These are phyloP conservation scores for Chaetomium globosum DNA, from an alignment of 2,329 filamentous ascomycete genomes.

Conservation along the genomic window DNA sequence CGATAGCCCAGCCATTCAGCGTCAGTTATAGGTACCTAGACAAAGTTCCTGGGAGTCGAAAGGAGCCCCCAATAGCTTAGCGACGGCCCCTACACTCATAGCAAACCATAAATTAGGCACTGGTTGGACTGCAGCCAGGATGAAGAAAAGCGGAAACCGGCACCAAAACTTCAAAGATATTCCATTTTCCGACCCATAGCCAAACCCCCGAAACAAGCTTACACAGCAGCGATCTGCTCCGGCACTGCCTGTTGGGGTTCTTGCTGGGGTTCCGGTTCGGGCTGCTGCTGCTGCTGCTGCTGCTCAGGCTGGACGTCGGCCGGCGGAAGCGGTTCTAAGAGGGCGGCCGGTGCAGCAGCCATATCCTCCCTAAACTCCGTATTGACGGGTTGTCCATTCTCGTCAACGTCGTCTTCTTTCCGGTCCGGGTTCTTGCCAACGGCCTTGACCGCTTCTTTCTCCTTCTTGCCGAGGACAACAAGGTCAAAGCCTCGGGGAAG, in stretches of 20 bases:
- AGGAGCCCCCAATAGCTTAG: not conserved
- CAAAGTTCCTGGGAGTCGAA: not conserved
- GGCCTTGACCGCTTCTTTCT: conserved; percentile 46
- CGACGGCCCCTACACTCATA: not conserved
- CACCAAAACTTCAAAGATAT: not conserved
- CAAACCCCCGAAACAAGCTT: not conserved
- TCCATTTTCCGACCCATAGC: not conserved
- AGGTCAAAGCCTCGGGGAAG: conserved; percentile 55
- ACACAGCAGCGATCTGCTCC: conserved; percentile 10
- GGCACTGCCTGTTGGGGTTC: not conserved
- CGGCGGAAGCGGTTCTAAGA: conserved; percentile 1
- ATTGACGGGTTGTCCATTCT: conserved; percentile 45
- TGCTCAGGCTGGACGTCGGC: conserved; percentile 12
- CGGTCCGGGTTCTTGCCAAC: conserved; percentile 55
- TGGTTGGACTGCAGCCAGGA: not conserved
- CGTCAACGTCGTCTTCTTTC: conserved; percentile 51
- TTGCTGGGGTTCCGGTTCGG: conserved; percentile 7
- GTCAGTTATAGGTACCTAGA: not conserved
- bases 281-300: not conserved
- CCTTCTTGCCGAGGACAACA: conserved; percentile 55
- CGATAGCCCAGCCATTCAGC: not conserved
- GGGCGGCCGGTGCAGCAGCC: not conserved
- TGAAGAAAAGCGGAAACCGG: not conserved
- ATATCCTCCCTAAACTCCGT: conserved; percentile 36
- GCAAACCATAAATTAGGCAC: not conserved